phyloP scores from a whole-genome alignment of 2,329 filamentous ascomycete species.

The Eutypa lata region DNA sequence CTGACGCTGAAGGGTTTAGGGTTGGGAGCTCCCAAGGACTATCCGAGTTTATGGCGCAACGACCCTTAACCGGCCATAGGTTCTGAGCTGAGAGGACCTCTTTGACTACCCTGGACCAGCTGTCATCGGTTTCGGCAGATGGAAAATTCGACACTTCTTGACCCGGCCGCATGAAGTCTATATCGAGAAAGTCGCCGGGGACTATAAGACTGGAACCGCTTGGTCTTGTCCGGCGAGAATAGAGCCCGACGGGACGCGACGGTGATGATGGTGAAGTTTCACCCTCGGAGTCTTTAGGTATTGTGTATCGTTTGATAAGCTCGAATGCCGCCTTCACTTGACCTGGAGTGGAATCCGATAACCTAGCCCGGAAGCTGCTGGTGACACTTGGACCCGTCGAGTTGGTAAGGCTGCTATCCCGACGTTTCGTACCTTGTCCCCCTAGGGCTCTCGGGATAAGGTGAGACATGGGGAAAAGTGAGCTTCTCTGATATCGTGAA shows the following conservation, averaged over 20 bases:
- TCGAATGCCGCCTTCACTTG: constrained; percentile 19
- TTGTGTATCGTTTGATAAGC: constrained; percentile 27
- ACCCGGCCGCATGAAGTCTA: constrained; percentile 14
- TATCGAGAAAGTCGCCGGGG: constrained; percentile 48
- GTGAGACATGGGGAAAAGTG: neutral
- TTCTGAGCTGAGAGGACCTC: constrained; percentile 7
- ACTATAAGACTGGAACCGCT: constrained; percentile 24
- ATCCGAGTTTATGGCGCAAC: constrained; percentile 9
- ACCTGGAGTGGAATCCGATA: constrained; percentile 14
- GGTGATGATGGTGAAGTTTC: constrained; percentile 8
- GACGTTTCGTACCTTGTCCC: constrained; percentile 13
- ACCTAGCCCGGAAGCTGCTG: constrained; percentile 19
- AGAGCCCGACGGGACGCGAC: neutral
- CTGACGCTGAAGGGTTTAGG: constrained; percentile 35
- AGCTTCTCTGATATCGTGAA: neutral
- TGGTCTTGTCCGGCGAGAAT: constrained; percentile 2
- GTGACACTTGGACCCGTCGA: constrained; percentile 25
- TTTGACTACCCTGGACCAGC: constrained; percentile 30
- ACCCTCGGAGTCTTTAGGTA: constrained; percentile 21
- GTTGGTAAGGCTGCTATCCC: constrained; percentile 22
- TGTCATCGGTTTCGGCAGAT: constrained; percentile 24
- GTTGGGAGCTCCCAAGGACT: constrained; percentile 22
- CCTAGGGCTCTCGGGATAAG: constrained; percentile 4
- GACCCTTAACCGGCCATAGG: constrained; percentile 6
- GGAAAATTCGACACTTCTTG: constrained; percentile 21